Base-by-base conservation (phyloP, 352 stramenopile genomes). In the Thraustochytrium sp. region DNA sequence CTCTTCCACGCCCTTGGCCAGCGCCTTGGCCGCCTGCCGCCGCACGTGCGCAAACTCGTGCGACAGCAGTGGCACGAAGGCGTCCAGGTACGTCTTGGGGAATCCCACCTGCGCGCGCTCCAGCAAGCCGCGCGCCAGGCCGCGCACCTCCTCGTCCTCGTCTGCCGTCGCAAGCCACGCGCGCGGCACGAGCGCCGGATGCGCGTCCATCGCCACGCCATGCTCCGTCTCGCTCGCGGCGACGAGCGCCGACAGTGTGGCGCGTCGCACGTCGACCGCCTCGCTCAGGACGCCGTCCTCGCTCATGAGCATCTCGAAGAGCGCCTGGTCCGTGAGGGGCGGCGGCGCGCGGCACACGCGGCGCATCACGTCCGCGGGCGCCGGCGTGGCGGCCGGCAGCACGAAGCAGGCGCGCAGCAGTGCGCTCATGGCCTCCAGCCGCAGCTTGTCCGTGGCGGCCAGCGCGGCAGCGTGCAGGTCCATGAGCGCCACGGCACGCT, bases 1-100 rank as follows among this genome's bases (percentile, higher is more conserved):
- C 26, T 84, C 65, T 38, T 76, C 65, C 23, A 87, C 68, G 48
- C 90, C 92, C 37, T 92, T 87, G 2, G 92, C 92, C 42, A 96
- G 88, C 26, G 91, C 91, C 23, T 92, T 87, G 44, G 90, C 89
- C 11, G 92, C 92, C 5, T 89, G 92, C 76, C 92, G 89, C 42
- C 92, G 92, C 3, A 95, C 91, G 62, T 92, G 92, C 34, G 74
- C 85, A 59, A 92, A 87, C 16, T 85, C 63, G 86, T 97, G 92
- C 75, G 91, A 91, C 4, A 97, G 85, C 62, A 96, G 76, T n/a
- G 61, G 37, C 34, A 87, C 61, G n/a, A 84, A 76, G 3, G 73
- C 59, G 31, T 65, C 55, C n/a, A 76, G 46, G 51, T 84, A 85
- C 2, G 23, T 44, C 1, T 42, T 21, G 3, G 77, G 38, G 44